These are phyloP conservation scores for Fennellomyces sp. DNA, from an alignment of 371 early-diverging fungal genomes.

Conservation along the genomic window DNA sequence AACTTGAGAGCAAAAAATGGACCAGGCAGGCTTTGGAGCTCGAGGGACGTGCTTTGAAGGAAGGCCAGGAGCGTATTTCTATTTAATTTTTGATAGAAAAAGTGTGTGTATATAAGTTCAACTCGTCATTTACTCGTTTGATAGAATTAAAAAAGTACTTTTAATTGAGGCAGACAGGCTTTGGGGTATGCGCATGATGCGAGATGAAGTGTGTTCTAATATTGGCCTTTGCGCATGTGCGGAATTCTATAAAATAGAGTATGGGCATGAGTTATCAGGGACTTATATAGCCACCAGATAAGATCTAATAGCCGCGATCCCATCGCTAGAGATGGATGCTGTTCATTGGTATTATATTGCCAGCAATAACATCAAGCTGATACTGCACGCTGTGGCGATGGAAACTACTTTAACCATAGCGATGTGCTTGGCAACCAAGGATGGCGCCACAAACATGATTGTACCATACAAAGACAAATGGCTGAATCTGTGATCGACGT, in stretches of 20 bases:
- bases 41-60: conserved; percentile 41
- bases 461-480: too few species aligned
- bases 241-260: neutral
- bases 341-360: too few species aligned
- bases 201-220: neutral
- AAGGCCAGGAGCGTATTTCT: conserved; percentile 22
- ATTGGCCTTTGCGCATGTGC: neutral
- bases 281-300: too few species aligned
- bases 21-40: conserved; percentile 34
- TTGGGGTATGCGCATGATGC: neutral
- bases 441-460: too few species aligned
- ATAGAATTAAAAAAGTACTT: neutral
- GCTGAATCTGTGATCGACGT: too few species aligned
- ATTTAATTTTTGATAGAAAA: conserved; percentile 1
- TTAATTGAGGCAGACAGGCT: neutral
- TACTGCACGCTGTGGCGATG: too few species aligned
- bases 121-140: neutral
- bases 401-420: too few species aligned
- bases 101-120: neutral
- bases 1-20: conserved; percentile 27
- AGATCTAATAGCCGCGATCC: too few species aligned
- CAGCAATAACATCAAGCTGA: too few species aligned
- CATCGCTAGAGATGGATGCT: too few species aligned
- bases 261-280: too few species aligned
- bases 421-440: too few species aligned